Evolutionary conservation across 768 basidiomycete species (phyloP).

Genomic region (Leccinum arenicola): DNA sequence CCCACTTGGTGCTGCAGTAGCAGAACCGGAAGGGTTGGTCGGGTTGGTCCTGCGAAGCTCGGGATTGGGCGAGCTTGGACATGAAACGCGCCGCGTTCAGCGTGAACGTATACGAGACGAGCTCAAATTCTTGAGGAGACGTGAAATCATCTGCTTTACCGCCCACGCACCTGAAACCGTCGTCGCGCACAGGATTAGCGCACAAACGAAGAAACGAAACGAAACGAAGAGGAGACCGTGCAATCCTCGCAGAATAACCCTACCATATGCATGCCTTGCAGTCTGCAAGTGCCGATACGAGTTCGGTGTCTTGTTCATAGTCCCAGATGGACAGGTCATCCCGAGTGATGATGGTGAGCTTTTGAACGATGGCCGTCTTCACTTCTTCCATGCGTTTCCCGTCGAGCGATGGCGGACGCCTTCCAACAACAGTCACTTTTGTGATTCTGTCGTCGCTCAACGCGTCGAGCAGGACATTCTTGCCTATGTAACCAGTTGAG

Average conservation of each 20-base stretch:
- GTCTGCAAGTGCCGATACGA: slow-evolving; percentile 21
- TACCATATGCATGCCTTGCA: slow-evolving; percentile 28
- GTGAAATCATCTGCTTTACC: slow-evolving; percentile 24
- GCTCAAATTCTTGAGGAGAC: slow-evolving; percentile 23
- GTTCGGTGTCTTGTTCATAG: slow-evolving; percentile 23
- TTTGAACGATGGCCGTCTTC: slow-evolving; percentile 17
- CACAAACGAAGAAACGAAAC: neutral
- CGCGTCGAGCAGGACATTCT: slow-evolving; percentile 16
- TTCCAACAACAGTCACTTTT: slow-evolving; percentile 25
- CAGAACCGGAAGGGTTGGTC: slow-evolving; percentile 22
- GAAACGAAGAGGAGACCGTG: neutral
- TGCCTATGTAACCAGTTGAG: slow-evolving; percentile 26
- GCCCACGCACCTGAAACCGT: slow-evolving; percentile 21
- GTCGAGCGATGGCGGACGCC: slow-evolving; percentile 22
- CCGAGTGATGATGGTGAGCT: slow-evolving; percentile 23
- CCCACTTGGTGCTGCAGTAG: slow-evolving; percentile 27
- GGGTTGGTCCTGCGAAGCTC: neutral
- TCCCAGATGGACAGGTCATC: slow-evolving; percentile 27
- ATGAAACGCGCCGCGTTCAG: slow-evolving; percentile 25
- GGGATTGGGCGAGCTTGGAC: slow-evolving; percentile 15
- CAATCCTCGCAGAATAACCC: neutral
- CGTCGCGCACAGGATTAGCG: slow-evolving; percentile 1
- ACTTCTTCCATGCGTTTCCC: slow-evolving; percentile 13
- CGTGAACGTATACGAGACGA: slow-evolving; percentile 24
- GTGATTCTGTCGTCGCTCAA: slow-evolving; percentile 21